Conservation (phyloP, 2,329 filamentous ascomycete genomes). For the Alternaria triticimaculans region DNA sequence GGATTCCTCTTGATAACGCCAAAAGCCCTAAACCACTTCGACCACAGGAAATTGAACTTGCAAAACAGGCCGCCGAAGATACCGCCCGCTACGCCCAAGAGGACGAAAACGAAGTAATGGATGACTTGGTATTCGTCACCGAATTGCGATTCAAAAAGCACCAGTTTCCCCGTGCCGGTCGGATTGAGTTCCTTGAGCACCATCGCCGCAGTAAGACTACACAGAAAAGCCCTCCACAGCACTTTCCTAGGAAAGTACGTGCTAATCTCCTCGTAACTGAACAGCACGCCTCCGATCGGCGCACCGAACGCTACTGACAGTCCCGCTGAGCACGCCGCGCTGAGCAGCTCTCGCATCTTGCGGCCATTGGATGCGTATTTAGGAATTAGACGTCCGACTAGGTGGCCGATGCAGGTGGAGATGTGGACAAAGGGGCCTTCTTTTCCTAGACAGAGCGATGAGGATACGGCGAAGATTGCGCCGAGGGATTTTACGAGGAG, state of each 20-base stretch:
- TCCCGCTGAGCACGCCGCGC: slow-evolving; percentile 64
- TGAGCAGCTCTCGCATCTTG: slow-evolving; percentile 65
- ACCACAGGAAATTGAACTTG: slow-evolving; percentile 64
- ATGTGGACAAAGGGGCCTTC: slow-evolving; percentile 70
- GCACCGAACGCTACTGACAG: slow-evolving; percentile 68
- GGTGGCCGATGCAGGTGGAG: slow-evolving; percentile 63
- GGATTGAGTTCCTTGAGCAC: slow-evolving; percentile 65
- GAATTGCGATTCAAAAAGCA: slow-evolving; percentile 67
- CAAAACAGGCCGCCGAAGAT: slow-evolving; percentile 66
- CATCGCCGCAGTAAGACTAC: slow-evolving; percentile 63
- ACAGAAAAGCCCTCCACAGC: slow-evolving; percentile 66
- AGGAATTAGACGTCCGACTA: slow-evolving; percentile 59
- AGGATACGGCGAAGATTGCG: slow-evolving; percentile 64
- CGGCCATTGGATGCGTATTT: slow-evolving; percentile 65
- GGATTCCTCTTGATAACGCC: slow-evolving; percentile 62
- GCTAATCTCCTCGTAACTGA: slow-evolving; percentile 65
- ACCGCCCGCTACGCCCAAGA: slow-evolving; percentile 64
- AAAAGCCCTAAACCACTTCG: slow-evolving; percentile 61
- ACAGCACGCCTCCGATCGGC: slow-evolving; percentile 67
- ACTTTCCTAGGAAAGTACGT: slow-evolving; percentile 66
- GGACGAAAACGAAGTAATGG: slow-evolving; percentile 64
- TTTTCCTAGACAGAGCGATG: slow-evolving; percentile 67
- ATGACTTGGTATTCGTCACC: slow-evolving; percentile 61
- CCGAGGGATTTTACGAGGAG: slow-evolving; percentile 65
- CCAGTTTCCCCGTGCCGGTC: slow-evolving; percentile 65